A percentile compares a stretch with the other conserved stretches of the same genome.
Conservation (phyloP, 208 protist species). For the Leishmania lainsoni region DNA sequence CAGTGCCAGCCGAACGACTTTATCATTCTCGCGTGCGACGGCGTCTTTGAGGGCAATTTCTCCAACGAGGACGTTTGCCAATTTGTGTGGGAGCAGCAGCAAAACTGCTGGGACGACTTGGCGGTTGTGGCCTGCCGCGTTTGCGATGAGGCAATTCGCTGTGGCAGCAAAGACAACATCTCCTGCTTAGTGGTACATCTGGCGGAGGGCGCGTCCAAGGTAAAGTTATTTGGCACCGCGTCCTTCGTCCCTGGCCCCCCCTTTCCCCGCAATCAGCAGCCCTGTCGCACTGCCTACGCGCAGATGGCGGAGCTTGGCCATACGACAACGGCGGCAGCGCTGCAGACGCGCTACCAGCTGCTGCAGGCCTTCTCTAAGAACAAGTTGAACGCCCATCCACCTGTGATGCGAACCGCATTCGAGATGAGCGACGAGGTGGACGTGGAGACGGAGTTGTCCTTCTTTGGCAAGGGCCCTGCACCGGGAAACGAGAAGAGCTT, state of each 20-base stretch:
- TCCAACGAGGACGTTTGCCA: slow-evolving; percentile 80
- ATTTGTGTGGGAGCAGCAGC: slow-evolving; percentile 73
- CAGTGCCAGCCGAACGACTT: slow-evolving; percentile 74
- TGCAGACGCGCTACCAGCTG: slow-evolving; percentile 73
- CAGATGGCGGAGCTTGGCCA: slow-evolving; percentile 71
- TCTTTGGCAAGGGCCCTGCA: slow-evolving; percentile 83
- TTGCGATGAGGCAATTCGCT: slow-evolving; percentile 87
- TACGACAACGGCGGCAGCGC: slow-evolving; percentile 49
- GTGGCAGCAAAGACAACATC: slow-evolving; percentile 93
- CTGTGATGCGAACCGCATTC: slow-evolving; percentile 80
- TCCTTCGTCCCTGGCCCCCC: slow-evolving; percentile 82
- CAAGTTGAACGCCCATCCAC: slow-evolving; percentile 49
- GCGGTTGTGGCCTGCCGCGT: slow-evolving; percentile 79
- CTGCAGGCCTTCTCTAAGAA: slow-evolving; percentile 72
- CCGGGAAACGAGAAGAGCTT: slow-evolving; percentile 82
- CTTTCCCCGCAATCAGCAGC: slow-evolving; percentile 74
- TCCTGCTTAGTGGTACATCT: slow-evolving; percentile 86
- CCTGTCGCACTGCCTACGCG: slow-evolving; percentile 67
- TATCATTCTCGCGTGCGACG: slow-evolving; percentile 89
- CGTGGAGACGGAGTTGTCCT: slow-evolving; percentile 77
- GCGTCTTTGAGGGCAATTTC: slow-evolving; percentile 91
- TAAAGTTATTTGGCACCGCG: slow-evolving; percentile 45
- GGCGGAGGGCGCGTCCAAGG: slow-evolving; percentile 58
- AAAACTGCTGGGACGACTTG: slow-evolving; percentile 66
- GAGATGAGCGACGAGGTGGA: slow-evolving; percentile 91